Base-by-base conservation (phyloP, 2,329 filamentous ascomycete genomes). In the Ophiostoma sp. region DNA sequence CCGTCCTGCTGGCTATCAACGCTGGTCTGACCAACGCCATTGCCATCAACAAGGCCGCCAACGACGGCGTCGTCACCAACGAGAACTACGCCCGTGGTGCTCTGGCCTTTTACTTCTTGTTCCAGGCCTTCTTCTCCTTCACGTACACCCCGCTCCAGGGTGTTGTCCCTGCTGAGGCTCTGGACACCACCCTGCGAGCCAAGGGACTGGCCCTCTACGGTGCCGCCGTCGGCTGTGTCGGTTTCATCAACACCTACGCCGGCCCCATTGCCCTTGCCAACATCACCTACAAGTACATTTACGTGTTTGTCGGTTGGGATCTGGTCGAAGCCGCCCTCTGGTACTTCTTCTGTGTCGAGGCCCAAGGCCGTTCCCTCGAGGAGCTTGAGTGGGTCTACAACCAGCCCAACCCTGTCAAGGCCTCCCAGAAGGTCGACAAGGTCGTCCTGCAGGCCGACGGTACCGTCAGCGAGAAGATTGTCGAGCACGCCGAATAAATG, bases 341-440 rank as follows among this genome's bases (percentile, higher is more conserved):
- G 84, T 85, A 82, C 75, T 75, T 86, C 61, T 85, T 86, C 73
- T 80, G 84, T 77, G 84, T 86, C 75, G 84, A 86, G 76, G 83
- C 83, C 3, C 84, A 86, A 74, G 85, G 85, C 66, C 84, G 84
- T 52, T 86, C 85, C 3, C 82, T 86, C 33, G 85, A 86, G 76
- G 81, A 86, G 77, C 81, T 86, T 48, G 84, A 85, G 75, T 85
- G 84, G 83, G 83, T 86, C 12, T 86, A 86, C 78, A 78, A 84
- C 76, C 84, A 86, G 77, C 82, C 83, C 31, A 83, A 84, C 75
- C 84, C 85, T 0, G 85, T 86, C 79, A 84, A 85, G 78, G 85
- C 85, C 12, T 87, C 85, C 4, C 80, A 83, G 73, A 81, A 80
- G 69, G 81, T 86, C 75, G 82, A 86, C 76, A 85, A 85, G 80